Evolutionary conservation across 108 stramenopile species (phyloP), one percentile per base, ranked within the genome.

Genomic region (Skeletonema grethae): DNA sequence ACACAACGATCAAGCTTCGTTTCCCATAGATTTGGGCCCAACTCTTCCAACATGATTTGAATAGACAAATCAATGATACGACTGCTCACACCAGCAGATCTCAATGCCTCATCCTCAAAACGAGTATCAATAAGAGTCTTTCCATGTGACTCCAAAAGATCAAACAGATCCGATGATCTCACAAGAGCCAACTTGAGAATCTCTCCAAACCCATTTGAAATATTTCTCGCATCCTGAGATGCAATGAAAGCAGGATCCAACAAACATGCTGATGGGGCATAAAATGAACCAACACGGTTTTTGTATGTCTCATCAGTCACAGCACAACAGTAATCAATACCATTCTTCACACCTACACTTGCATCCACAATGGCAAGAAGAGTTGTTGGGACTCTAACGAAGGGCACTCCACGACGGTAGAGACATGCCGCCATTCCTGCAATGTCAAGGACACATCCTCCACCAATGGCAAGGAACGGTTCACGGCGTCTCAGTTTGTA

Each of bases 1-100:
- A 96, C 93, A 70, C 91, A 95, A 38, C 97, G 89, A 57, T 96
- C 96, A 48, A 98, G 80, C 57, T 82, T 84, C 38, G 90, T 64
- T 84, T 98, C 97, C 96, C 96, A 98, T 41, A 98, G 92, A 84
- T 98, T 97, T 12, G 97, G 97, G 28, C 97, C 97, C 34, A 97
- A 90, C 77, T 97, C 96, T 70, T 97, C 96, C 64, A 98, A 79
- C 97, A 98, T 98, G 76, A 97, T 96, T 72, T 98, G 95, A 61
- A 97, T 97, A 2, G 91, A 93, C 36, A 94, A 56, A 77, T 98
- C 96, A 68, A 98, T 97, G 58, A 98, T 90, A 67, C 96, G 79
- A 65, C 88, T 85, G 29, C 80, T 85, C 15, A 92, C 90, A 39
- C 89, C 88, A 20, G 89, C 81, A 8, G 86, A 85, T 41, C 59